phyloP scores from a whole-genome alignment of 2,329 filamentous ascomycete species.

The Penicillium sp. region DNA sequence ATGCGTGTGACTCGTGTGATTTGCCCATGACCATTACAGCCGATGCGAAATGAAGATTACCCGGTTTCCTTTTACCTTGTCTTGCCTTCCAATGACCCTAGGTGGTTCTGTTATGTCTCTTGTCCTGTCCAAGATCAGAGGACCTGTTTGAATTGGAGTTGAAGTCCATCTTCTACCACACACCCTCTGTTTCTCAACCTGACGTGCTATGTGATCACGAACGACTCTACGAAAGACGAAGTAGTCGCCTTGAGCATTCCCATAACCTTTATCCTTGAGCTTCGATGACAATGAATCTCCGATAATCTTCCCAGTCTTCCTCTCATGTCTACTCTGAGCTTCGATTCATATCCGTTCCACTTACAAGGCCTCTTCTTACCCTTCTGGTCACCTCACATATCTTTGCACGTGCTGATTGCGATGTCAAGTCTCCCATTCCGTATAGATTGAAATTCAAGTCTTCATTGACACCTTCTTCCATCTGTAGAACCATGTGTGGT shows the following conservation, averaged over 20 bases:
- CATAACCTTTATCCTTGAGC: background rate
- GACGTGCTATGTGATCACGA: constrained; percentile 15
- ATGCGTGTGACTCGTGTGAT: constrained; percentile 35
- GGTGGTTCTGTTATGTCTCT: constrained; percentile 15
- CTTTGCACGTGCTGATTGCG: background rate
- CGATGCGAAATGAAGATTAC: constrained; percentile 33
- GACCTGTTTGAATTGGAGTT: background rate
- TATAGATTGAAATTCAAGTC: constrained; percentile 25
- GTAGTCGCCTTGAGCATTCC: constrained; percentile 11
- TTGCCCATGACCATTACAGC: constrained; percentile 36
- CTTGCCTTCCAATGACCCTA: constrained; percentile 8
- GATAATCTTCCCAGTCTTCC: background rate
- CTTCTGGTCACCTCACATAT: background rate
- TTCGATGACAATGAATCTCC: constrained; percentile 1
- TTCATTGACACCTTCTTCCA: constrained; percentile 14
- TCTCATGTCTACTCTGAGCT: background rate
- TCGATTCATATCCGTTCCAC: constrained; percentile 6
- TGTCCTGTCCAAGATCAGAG: constrained; percentile 4
- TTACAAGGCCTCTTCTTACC: constrained; percentile 4
- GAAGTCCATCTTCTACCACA: background rate
- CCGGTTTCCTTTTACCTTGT: constrained; percentile 11
- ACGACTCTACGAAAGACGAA: constrained; percentile 13
- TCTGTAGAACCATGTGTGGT: background rate
- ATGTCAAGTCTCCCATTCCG: background rate
- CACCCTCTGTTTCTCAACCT: background rate